Evolutionary conservation across 139 green algal species (phyloP), one percentile per base, ranked within the genome.

Genomic region (Ulvella scutata): DNA sequence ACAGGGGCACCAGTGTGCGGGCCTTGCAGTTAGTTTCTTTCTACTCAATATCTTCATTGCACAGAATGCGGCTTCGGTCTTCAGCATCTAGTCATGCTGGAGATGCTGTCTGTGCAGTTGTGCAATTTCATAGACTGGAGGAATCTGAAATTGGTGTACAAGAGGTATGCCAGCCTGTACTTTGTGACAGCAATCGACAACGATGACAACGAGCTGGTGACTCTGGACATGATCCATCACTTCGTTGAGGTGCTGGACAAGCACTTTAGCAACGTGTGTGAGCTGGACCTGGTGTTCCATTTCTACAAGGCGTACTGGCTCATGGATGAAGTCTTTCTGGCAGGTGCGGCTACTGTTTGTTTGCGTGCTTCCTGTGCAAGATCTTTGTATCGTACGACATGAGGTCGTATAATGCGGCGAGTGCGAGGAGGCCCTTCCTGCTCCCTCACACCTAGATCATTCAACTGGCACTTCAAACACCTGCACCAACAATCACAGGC

Each of bases 271-370:
- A 98, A 98, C 78, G 95, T 99, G 61, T 99, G 95, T 75, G 95
- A 99, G 86, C 88, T 99, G 61, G 95, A 99, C 83, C 88, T 99
- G 20, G 97, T 99, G 44, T 99, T 98, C 87, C 97, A 99, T 81
- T 98, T 98, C 77, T 93, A 98, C 83, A 98, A 97, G 82, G 85
- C 87, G 1, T 98, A 99, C 85, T 98, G 96, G 86, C 96, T 99
- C 76, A 85, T 99, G 74, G 95, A 99, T 74, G 94, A 99, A 83
- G 80, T 98, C 75, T 81, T 99, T 17, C 79, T 99, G 20, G 93
- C 87, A 38, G 87, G 86, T 86, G 3, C 1, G 44, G 26, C 28
- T 62, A 23, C 1, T 1, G 21, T 28, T n/a, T 28, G 40, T 31
- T 77, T 67, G 62, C 17, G 76, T 31, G 10, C 21, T 34, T 60